Base-by-base conservation (phyloP, 2,329 filamentous ascomycete species). In the Fusarium redolens region DNA sequence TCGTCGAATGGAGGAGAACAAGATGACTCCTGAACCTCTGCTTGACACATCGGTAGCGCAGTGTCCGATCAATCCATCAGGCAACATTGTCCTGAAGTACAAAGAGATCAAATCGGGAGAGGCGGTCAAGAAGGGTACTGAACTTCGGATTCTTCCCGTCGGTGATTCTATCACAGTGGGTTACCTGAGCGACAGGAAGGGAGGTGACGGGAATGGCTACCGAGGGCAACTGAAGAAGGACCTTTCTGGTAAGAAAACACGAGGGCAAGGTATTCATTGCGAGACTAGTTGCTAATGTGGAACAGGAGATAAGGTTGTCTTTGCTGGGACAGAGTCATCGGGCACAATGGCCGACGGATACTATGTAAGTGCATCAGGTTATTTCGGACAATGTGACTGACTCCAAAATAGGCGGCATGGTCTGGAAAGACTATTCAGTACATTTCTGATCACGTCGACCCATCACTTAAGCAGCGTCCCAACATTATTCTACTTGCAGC, bases 161-260 rank as follows among this genome's bases (percentile, higher is more conserved):
- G 69, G 69, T 0, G 69, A 68, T 10, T 72, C 69, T 5, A 72
- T 68, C 14, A 72, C 64, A 1, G 68, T 65, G 4, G 69, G 68
- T 2, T 72, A 44, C 6, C 18, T 67, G 4, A 68, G 68, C 5
- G 52, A 69, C 14, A 45, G n/a, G 10, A 48, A 70, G 3, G 62
- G 55, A 2, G 64, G 63, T 1, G 68, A 70, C 8, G 68, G 67
- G 1, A 40, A 61, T 11, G 69, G 69, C 0, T 72, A 71, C 37
- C 64, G 69, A 7, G 33, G 50, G 1, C 47, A 57, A 11, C 33
- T 71, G 0, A 22, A 57, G 7, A 38, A 71, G 14, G 63, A 71
- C 22, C 51, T 72, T 14, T 58, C 50, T 35, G 37, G 68, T 65
- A 45, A 45, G 63, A 33, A 17, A 0, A 37, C 9, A 12, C 8